Evolutionary conservation across 768 basidiomycete genomes (phyloP).

Genomic region (Phallus indusiatus): DNA sequence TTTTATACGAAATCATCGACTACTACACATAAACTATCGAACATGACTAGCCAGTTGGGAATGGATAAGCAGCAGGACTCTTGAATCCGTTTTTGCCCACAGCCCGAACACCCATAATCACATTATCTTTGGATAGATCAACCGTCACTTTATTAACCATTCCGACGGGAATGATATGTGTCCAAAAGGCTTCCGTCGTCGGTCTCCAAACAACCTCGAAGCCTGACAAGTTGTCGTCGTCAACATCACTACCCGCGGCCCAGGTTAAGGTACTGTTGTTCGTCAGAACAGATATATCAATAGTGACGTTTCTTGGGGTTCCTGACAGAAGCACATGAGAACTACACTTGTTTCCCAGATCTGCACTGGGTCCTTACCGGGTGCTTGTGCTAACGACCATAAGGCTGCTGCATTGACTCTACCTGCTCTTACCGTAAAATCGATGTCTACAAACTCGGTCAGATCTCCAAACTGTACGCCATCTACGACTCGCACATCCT

Average conservation of each 20-base stretch:
- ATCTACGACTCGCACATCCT: constrained; percentile 40
- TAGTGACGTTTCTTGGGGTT: constrained; percentile 37
- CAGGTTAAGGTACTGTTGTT: constrained; percentile 47
- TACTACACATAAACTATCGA: neutral
- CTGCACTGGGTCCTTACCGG: constrained; percentile 23
- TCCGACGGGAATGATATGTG: constrained; percentile 40
- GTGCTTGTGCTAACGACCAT: constrained; percentile 48
- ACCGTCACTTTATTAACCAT: constrained; percentile 32
- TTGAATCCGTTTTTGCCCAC: constrained; percentile 43
- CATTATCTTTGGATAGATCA: constrained; percentile 41
- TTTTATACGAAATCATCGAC: no score
- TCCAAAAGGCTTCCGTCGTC: constrained; percentile 38
- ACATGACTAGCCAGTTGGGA: constrained; percentile 10
- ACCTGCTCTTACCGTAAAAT: constrained; percentile 41
- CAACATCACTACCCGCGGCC: constrained; percentile 25
- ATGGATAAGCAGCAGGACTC: constrained; percentile 36
- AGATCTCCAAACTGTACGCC: constrained; percentile 51
- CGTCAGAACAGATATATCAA: constrained; percentile 38
- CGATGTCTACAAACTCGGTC: constrained; percentile 42
- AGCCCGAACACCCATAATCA: constrained; percentile 37
- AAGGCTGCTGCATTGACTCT: constrained; percentile 42
- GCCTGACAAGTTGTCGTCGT: constrained; percentile 27
- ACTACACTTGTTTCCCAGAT: neutral
- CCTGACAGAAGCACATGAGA: constrained; percentile 1
- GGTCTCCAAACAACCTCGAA: constrained; percentile 47